Evolutionary conservation across 257 asterid species (phyloP), one percentile per base, ranked within the genome.

Genomic region (Voacanga thouarsii): DNA sequence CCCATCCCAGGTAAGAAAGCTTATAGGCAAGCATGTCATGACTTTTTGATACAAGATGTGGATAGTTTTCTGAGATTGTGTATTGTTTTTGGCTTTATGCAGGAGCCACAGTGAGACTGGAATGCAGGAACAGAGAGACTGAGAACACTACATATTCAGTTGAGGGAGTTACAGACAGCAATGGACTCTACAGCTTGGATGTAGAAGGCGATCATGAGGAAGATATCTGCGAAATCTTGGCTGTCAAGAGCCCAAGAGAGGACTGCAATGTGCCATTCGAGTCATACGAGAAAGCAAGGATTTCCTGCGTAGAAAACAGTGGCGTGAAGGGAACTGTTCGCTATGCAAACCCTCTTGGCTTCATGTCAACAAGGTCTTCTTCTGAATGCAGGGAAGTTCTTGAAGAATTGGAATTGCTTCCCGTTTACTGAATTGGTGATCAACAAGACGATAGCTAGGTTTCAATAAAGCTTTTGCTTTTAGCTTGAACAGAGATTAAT

Each of bases 201-300:
- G 85, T 84, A 24, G 43, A 28, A 24, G 86, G 87, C 4, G 90
- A 89, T 14, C 88, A 84, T n/a, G 87, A 82, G 72, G 79, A 78
- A 5, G 89, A 89, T 8, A 77, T 87, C 37, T 89, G 92, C 55
- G 89, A 85, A 37, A 84, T 89, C 37, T 24, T 7, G 6, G 75
- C 77, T 5, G 12, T 78, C 24, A 72, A 65, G 16, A 86, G 89
- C 76, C 88, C 89, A 6, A 37, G 4, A 12, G 73, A 60, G 1
- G 72, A 83, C 3, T 88, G 92, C 88, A 63, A 74, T 0, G 72
- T 45, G 16, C 30, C 64, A 0, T 79, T 86, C 72, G 14, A 16
- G 0, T 71, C 60, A 6, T 1, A 33, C 15, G 75, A 68, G 30
- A 79, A 26, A 26, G 82, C 87, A 10, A 80, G 83, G 16, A 60